Conservation (phyloP, 1,284 basidiomycete species). For the Termitomyces sp. region DNA sequence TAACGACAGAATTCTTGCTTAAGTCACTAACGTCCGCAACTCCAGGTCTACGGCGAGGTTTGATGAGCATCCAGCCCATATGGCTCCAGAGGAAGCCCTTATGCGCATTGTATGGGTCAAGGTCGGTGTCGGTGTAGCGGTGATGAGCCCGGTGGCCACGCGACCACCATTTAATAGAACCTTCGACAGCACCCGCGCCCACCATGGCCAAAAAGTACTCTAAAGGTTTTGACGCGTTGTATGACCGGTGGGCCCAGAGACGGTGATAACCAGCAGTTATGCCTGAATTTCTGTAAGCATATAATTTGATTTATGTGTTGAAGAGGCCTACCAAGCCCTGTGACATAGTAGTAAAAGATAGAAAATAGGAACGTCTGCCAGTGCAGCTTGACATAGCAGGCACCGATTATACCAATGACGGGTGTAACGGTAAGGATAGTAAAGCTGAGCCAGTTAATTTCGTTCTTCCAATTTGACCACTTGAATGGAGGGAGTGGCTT, state of each 20-base stretch:
- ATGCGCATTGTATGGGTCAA: conserved; percentile 92
- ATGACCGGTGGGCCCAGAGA: conserved; percentile 88
- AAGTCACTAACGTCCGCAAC: conserved; percentile 87
- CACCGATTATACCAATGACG: conserved; percentile 64
- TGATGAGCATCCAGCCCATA: conserved; percentile 91
- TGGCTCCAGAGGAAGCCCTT: conserved; percentile 79
- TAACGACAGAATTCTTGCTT: conserved; percentile 69
- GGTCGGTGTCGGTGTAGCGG: conserved; percentile 92
- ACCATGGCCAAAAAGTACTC: conserved; percentile 76
- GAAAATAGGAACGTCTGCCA: conserved; percentile 70
- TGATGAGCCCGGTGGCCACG: conserved; percentile 92
- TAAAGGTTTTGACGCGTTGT: conserved; percentile 80
- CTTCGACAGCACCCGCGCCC: conserved; percentile 85
- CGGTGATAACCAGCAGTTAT: conserved; percentile 87
- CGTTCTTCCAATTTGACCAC: conserved; percentile 59
- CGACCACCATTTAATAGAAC: conserved; percentile 95
- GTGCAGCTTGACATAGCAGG: conserved; percentile 52
- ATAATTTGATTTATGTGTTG: not conserved
- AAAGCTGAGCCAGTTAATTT: conserved; percentile 71
- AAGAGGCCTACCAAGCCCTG: conserved; percentile 60
- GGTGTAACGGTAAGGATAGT: conserved; percentile 70
- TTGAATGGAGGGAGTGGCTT: conserved; percentile 76
- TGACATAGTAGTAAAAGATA: conserved; percentile 80
- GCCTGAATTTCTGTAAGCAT: conserved; percentile 24
- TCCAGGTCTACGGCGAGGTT: conserved; percentile 84